Conservation (phyloP, 805 yeast genomes). For the Yarrowia deformans region DNA sequence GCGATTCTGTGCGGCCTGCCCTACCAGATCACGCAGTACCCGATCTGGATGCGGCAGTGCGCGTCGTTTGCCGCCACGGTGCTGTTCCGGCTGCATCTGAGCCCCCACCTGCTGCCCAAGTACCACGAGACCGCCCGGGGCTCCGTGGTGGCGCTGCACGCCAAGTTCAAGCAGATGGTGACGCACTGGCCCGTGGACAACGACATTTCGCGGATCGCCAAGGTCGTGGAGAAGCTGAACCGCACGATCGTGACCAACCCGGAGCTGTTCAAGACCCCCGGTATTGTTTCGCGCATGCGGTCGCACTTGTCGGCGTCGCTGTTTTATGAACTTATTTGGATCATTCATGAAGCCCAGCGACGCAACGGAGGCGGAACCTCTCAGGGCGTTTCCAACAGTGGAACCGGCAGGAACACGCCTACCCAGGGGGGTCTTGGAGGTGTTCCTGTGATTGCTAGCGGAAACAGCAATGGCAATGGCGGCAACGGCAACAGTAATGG, state of each 20-base stretch:
- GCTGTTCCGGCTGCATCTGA: constrained; percentile 79
- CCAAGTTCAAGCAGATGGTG: constrained; percentile 83
- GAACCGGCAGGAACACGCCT: constrained; percentile 47
- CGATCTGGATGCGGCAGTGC: constrained; percentile 86
- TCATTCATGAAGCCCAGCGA: constrained; percentile 91
- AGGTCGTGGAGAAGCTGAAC: constrained; percentile 85
- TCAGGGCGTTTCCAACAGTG: constrained; percentile 43
- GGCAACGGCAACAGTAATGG: not conserved
- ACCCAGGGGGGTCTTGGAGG: not conserved
- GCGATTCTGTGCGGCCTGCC: constrained; percentile 77
- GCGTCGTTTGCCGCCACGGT: constrained; percentile 77
- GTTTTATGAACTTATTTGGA: constrained; percentile 91
- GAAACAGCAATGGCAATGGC: not conserved
- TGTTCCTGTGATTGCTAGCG: not conserved
- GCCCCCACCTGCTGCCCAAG: constrained; percentile 72
- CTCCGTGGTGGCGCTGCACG: constrained; percentile 89
- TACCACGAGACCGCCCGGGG: constrained; percentile 90
- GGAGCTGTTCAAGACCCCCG: constrained; percentile 75
- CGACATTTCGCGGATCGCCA: constrained; percentile 90
- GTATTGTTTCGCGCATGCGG: constrained; percentile 85
- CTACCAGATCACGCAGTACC: constrained; percentile 78
- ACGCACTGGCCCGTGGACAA: constrained; percentile 93
- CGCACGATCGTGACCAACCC: constrained; percentile 88
- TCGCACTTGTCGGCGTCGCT: constrained; percentile 90
- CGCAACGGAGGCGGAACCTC: constrained; percentile 53